phyloP scores from a whole-genome alignment of 805 yeast species.

The Wickerhamomyces tratensis region DNA sequence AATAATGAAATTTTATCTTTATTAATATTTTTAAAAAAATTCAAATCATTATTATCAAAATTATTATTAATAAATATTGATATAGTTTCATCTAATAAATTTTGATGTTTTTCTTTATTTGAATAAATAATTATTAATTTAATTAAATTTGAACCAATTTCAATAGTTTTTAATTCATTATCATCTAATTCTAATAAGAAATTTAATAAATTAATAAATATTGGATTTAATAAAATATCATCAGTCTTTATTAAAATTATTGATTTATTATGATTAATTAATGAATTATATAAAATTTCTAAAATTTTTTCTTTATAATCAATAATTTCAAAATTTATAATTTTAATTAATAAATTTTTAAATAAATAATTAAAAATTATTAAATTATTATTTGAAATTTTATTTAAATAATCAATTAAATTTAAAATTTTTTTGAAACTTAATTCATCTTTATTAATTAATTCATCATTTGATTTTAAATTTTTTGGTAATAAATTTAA shows the following conservation, averaged over 20 bases:
- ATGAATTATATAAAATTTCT: not conserved
- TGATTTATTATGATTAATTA: not conserved
- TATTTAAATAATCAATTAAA: not conserved
- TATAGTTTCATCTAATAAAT: slow-evolving; percentile 28
- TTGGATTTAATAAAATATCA: slow-evolving; percentile 7
- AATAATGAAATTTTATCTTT: too few species aligned
- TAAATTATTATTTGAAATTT: too few species aligned
- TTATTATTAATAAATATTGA: slow-evolving; percentile 22
- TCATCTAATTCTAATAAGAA: not conserved
- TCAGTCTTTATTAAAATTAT: slow-evolving; percentile 9
- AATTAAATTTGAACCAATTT: slow-evolving; percentile 21
- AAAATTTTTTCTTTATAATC: not conserved
- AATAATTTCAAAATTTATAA: not conserved
- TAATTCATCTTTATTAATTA: too few species aligned
- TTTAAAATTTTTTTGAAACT: not conserved
- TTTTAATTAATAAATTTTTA: too few species aligned
- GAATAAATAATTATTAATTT: slow-evolving; percentile 25
- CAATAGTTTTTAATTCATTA: slow-evolving; percentile 4
- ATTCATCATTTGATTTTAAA: slow-evolving; percentile 5
- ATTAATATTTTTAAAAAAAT: too few species aligned
- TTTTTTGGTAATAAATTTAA: too few species aligned
- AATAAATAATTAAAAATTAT: too few species aligned
- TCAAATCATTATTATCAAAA: too few species aligned
- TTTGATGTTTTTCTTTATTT: slow-evolving; percentile 29
- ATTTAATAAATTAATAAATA: too few species aligned